Evolutionary conservation across 768 basidiomycete genomes (phyloP).

Genomic region (Mycena rosella): DNA sequence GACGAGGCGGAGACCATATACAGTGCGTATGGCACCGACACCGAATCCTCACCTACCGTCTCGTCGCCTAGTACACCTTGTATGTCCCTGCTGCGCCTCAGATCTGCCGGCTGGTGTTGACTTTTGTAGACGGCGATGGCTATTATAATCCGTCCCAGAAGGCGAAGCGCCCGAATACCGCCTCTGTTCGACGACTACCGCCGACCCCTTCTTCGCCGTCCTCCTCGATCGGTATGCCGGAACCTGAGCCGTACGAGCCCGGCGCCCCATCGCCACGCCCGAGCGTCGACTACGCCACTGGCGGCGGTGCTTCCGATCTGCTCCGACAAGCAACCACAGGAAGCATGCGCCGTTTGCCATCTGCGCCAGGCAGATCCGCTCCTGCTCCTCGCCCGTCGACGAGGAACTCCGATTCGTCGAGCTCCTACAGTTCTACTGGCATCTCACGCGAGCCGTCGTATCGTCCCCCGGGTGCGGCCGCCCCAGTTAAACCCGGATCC

Average conservation of each 20-base stretch:
- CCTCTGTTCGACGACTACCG: conserved; percentile 29
- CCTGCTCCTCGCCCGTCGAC: conserved; percentile 11
- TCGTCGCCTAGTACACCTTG: conserved; percentile 31
- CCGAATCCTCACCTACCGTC: conserved; percentile 20
- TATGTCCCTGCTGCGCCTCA: conserved; percentile 18
- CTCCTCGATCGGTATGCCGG: conserved; percentile 27
- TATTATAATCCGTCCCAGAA: conserved; percentile 23
- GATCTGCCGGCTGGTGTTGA: conserved; percentile 7
- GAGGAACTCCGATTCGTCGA: conserved; percentile 13
- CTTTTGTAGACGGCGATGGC: conserved; percentile 21
- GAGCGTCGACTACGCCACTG: conserved; percentile 28
- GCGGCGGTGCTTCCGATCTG: conserved; percentile 24
- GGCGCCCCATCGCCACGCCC: conserved; percentile 33
- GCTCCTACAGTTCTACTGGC: conserved; percentile 28
- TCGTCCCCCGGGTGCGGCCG: conserved; percentile 31
- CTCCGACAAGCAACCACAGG: conserved; percentile 33
- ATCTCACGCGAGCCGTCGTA: conserved; percentile 23
- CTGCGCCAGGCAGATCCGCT: conserved; percentile 30
- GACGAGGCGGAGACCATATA: conserved; percentile 30
- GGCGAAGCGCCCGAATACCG: conserved; percentile 3
- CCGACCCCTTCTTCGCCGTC: conserved; percentile 36
- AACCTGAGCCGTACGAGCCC: conserved; percentile 33
- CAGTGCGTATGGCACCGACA: conserved; percentile 15
- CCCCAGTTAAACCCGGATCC: conserved; percentile 30
- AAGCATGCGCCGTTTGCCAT: conserved; percentile 35